Evolutionary conservation across 1,284 basidiomycete genomes (phyloP), one percentile per base, ranked within the genome.

Genomic region (Tilletia indica): DNA sequence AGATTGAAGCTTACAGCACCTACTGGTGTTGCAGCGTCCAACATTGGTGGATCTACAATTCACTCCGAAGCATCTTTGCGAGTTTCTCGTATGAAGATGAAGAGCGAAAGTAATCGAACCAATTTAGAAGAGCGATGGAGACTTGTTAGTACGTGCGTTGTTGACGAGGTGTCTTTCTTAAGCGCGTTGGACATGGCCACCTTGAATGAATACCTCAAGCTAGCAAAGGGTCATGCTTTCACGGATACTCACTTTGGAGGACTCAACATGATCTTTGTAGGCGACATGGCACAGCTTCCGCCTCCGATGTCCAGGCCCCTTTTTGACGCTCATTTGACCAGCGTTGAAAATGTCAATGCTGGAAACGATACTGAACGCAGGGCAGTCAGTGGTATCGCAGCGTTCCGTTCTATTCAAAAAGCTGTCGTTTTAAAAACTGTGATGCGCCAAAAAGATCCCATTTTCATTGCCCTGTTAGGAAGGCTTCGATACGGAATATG

Each of bases 231-330:
- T 31, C 5, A 54, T 54, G 25, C 19, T 54, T 5, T 4, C 16
- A 6, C 19, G 16, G 42, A n/a, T n/a, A 19, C 51, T 8, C 16
- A 54, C 51, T 54, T 54, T 54, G 51, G 51, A 19, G 25, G 51
- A n/a, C 16, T 54, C 8, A 54, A 54, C 51, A 54, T 54, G 51
- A 54, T 54, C 16, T 54, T 54, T 54, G 51, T 54, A n/a, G 51
- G 51, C 16, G 51, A 54, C 51, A 54, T 54, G 51, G 51, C 51
- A 19, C 51, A 54, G 25, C n/a, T 54, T 5, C 51, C 51, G 4
- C 51, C 51, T 19, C 51, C 51, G 25, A 54, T 54, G 51, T 5
- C 51, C 4, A 5, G 51, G 6, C 51, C 51, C 6, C 51, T 54
- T 4, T 54, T 54, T 19, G 51, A 54, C 25, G 4, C 51, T 31